Conservation (phyloP, 192 early-diverging fungal species). For the Lobosporangium transversale region DNA sequence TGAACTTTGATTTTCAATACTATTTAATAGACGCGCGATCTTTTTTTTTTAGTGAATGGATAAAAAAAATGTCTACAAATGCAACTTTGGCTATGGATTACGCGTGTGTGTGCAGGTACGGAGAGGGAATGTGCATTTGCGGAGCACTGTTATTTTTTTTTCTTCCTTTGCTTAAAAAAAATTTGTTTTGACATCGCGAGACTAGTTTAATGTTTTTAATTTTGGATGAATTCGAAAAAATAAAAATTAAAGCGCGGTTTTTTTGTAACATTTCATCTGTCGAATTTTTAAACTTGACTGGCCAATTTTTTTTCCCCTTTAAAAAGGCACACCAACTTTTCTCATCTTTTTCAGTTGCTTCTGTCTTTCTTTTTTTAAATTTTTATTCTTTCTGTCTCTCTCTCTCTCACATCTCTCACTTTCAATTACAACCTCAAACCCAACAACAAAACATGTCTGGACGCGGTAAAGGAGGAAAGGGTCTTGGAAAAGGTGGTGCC, state of each 20-base stretch:
- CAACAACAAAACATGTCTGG: constrained; percentile 86
- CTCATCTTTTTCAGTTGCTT: constrained; percentile 3
- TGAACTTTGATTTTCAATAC: constrained; percentile 62
- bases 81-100: background rate
- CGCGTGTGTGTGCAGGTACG: background rate
- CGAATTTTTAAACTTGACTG: background rate
- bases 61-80: background rate
- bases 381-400: too few relatives aligned
- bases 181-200: too few relatives aligned
- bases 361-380: constrained; percentile 10
- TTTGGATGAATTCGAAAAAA: background rate
- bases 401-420: constrained; percentile 70
- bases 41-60: background rate
- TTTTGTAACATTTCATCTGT: background rate
- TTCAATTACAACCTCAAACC: constrained; percentile 71
- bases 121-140: background rate
- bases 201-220: too few relatives aligned
- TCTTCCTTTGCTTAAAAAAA: too few relatives aligned
- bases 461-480: constrained; percentile 99
- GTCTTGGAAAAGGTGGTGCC: constrained; percentile 98
- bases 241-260: background rate
- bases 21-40: background rate
- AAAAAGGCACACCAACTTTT: constrained; percentile 14
- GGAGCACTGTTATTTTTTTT: background rate
- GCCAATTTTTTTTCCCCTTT: constrained; percentile 1